A percentile compares a stretch with the other conserved stretches of the same genome.
Conservation (phyloP, 352 stramenopile species). For the Phytophthora aleatoria region DNA sequence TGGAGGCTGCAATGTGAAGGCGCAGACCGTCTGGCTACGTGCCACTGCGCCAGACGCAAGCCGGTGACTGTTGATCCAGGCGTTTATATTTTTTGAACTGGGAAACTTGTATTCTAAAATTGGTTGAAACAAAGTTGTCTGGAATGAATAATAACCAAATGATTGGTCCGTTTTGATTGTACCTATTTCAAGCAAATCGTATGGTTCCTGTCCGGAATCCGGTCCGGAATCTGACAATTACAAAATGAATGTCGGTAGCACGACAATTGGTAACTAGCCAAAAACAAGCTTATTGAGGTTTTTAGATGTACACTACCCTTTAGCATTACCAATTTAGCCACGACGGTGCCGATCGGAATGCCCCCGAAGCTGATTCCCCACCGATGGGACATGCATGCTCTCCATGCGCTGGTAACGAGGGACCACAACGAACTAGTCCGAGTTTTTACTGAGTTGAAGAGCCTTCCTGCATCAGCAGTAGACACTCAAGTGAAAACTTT, state of each 20-base stretch:
- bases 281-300: too few relatives aligned
- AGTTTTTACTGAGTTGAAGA: conserved; percentile 44
- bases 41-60: too few relatives aligned
- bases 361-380: conserved; percentile 39
- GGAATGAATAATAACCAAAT: background rate
- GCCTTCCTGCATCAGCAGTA: conserved; percentile 31
- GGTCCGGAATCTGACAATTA: too few relatives aligned
- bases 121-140: background rate
- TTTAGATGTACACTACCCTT: background rate
- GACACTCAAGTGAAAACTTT: conserved; percentile 47
- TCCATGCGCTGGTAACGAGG: conserved; percentile 45
- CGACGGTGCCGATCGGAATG: conserved; percentile 1
- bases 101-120: too few relatives aligned
- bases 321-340: background rate
- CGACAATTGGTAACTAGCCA: too few relatives aligned
- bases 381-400: conserved; percentile 65
- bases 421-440: conserved; percentile 41
- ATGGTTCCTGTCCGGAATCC: too few relatives aligned
- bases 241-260: too few relatives aligned
- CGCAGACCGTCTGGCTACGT: too few relatives aligned
- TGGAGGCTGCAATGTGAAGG: too few relatives aligned
- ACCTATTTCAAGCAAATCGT: too few relatives aligned
- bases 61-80: too few relatives aligned
- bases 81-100: too few relatives aligned
- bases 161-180: background rate